A percentile compares a stretch with the other conserved stretches of the same genome.
Conservation (phyloP, 2,329 filamentous ascomycete genomes). For the Drechslerella coelobrocha region DNA sequence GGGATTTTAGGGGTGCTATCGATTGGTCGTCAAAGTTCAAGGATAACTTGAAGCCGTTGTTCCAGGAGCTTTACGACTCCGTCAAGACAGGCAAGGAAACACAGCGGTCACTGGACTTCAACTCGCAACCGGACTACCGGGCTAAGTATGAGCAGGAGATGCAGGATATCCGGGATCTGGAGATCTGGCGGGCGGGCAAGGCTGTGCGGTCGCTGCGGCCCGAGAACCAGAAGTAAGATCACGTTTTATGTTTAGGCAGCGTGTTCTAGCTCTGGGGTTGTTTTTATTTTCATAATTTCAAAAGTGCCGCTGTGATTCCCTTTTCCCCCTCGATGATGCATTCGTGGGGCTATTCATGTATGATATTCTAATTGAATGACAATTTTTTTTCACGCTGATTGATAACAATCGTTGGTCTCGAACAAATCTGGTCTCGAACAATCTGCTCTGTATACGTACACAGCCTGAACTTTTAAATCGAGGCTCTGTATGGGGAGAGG, state of each 20-base stretch:
- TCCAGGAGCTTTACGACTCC: slow-evolving; percentile 94
- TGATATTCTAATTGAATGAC: no score
- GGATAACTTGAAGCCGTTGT: slow-evolving; percentile 97
- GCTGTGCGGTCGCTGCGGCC: slow-evolving; percentile 88
- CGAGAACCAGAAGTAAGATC: slow-evolving; percentile 78
- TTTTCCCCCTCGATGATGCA: background rate
- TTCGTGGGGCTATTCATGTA: background rate
- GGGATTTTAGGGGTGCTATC: slow-evolving; percentile 79
- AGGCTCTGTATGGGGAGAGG: no score
- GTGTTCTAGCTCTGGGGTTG: slow-evolving; percentile 7
- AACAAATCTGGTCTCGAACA: no score
- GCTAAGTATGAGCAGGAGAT: slow-evolving; percentile 98
- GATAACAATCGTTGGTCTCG: no score
- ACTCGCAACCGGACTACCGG: slow-evolving; percentile 93
- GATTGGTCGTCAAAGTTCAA: slow-evolving; percentile 99
- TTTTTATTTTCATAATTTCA: slow-evolving; percentile 6
- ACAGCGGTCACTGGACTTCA: slow-evolving; percentile 94
- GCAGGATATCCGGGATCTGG: slow-evolving; percentile 94
- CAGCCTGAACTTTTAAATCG: no score
- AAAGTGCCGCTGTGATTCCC: no score
- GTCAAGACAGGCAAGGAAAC: slow-evolving; percentile 93
- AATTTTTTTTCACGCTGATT: no score
- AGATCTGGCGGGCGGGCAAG: slow-evolving; percentile 99
- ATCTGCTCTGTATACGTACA: no score
- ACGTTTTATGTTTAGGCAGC: slow-evolving; percentile 5